These are phyloP conservation scores for Botryotinia narcissicola DNA, from an alignment of 2,329 filamentous ascomycete species.

Conservation along the genomic window DNA sequence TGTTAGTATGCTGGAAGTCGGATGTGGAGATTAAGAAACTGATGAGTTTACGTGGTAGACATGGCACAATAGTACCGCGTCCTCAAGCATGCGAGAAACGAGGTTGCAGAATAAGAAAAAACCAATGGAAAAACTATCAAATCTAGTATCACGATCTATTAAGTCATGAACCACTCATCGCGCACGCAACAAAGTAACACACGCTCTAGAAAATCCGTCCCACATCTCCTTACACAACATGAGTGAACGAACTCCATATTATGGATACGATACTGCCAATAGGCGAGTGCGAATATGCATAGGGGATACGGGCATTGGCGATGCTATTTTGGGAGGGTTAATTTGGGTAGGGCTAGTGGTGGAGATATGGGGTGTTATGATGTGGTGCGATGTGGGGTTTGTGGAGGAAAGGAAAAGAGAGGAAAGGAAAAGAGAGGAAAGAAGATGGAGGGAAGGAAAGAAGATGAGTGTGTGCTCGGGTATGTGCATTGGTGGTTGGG, in stretches of 20 bases:
- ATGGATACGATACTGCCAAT: background rate
- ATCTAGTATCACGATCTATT: background rate
- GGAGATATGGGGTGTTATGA: background rate
- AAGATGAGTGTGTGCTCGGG: background rate
- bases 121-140: background rate
- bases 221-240: background rate
- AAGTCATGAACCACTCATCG: background rate
- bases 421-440: background rate
- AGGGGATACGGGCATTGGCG: background rate
- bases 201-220: background rate
- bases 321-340: background rate
- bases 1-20: background rate
- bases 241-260: background rate
- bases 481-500: background rate
- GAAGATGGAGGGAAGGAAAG: background rate
- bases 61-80: background rate
- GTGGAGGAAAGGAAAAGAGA: background rate
- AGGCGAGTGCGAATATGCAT: constrained; percentile 5
- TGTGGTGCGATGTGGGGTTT: background rate
- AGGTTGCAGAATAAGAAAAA: fast-evolving
- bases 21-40: background rate
- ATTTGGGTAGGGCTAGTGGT: background rate
- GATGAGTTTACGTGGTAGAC: background rate
- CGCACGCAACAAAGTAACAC: background rate
- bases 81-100: background rate